phyloP scores from a whole-genome alignment of 1,284 basidiomycete genomes.

The Cutaneotrichosporon cavernicola region DNA sequence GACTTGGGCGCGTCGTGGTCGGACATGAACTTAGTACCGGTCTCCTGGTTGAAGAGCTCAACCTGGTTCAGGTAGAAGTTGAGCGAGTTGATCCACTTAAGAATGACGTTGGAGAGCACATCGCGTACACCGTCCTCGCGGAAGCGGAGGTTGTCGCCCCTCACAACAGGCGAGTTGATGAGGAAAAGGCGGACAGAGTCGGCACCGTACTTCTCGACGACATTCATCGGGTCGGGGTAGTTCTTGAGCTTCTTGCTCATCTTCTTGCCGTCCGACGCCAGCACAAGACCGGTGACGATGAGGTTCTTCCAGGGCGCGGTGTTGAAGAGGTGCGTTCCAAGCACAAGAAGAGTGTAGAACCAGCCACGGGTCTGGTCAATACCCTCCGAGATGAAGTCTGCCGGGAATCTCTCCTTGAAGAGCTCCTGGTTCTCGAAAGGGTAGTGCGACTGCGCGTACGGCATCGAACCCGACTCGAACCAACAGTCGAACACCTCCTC shows the following conservation, averaged over 20 bases:
- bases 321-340: slow-evolving; percentile 91
- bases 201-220: slow-evolving; percentile 91
- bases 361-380: slow-evolving; percentile 95
- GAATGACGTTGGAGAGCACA: slow-evolving; percentile 87
- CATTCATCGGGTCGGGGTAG: slow-evolving; percentile 93
- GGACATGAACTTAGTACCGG: slow-evolving; percentile 78
- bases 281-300: slow-evolving; percentile 91
- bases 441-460: slow-evolving; percentile 96
- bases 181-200: slow-evolving; percentile 97
- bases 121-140: slow-evolving; percentile 97
- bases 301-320: slow-evolving; percentile 98
- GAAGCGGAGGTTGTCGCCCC: slow-evolving; percentile 97
- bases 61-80: slow-evolving; percentile 99
- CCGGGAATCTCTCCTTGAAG: slow-evolving; percentile 79
- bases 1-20: slow-evolving; percentile 81
- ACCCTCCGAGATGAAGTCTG: slow-evolving; percentile 97
- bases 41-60: slow-evolving; percentile 79
- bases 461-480: slow-evolving; percentile 99
- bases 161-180: slow-evolving; percentile 97
- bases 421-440: slow-evolving; percentile 87
- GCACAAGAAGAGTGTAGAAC: slow-evolving; percentile 98
- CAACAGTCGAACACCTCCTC: slow-evolving; percentile 99
- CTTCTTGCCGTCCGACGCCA: slow-evolving; percentile 98
- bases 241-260: slow-evolving; percentile 99
- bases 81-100: slow-evolving; percentile 99